Evolutionary conservation across 1,139 yeast genomes (phyloP).

Genomic region (Yamadazyma dushanensis): DNA sequence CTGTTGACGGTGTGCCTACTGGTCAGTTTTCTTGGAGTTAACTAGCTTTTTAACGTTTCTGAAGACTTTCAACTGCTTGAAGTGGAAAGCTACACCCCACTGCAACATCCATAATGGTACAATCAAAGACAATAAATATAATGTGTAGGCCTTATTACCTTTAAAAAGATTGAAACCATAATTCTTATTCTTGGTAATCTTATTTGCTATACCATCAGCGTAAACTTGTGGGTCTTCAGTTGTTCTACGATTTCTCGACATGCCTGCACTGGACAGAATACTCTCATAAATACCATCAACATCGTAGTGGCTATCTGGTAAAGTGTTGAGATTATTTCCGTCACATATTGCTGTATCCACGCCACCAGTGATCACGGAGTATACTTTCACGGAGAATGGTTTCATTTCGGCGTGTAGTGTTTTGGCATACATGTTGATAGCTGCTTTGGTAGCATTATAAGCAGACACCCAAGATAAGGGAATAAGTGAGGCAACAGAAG

Average conservation of each 20-base stretch:
- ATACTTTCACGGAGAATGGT: slow-evolving; percentile 36
- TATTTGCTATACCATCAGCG: slow-evolving; percentile 30
- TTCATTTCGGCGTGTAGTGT: slow-evolving; percentile 18
- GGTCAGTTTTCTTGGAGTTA: neutral
- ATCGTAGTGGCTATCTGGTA: slow-evolving; percentile 18
- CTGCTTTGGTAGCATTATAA: slow-evolving; percentile 35
- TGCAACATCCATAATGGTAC: slow-evolving; percentile 34
- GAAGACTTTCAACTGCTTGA: slow-evolving; percentile 31
- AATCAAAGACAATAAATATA: slow-evolving; percentile 24
- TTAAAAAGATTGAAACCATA: slow-evolving; percentile 12
- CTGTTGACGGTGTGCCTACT: neutral
- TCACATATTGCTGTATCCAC: slow-evolving; percentile 36
- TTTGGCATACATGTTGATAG: slow-evolving; percentile 18
- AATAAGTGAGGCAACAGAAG: slow-evolving; percentile 35
- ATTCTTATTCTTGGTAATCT: slow-evolving; percentile 17
- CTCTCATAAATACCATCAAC: slow-evolving; percentile 34
- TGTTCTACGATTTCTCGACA: slow-evolving; percentile 25
- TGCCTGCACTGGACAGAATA: slow-evolving; percentile 21
- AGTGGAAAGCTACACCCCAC: slow-evolving; percentile 25
- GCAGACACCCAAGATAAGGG: slow-evolving; percentile 37
- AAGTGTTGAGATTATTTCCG: neutral
- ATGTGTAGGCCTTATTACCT: slow-evolving; percentile 24
- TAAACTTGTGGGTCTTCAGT: slow-evolving; percentile 26
- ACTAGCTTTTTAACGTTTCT: slow-evolving; percentile 8
- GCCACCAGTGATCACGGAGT: slow-evolving; percentile 41